phyloP scores from a whole-genome alignment of 768 basidiomycete genomes.

The Kwoniella europaea region DNA sequence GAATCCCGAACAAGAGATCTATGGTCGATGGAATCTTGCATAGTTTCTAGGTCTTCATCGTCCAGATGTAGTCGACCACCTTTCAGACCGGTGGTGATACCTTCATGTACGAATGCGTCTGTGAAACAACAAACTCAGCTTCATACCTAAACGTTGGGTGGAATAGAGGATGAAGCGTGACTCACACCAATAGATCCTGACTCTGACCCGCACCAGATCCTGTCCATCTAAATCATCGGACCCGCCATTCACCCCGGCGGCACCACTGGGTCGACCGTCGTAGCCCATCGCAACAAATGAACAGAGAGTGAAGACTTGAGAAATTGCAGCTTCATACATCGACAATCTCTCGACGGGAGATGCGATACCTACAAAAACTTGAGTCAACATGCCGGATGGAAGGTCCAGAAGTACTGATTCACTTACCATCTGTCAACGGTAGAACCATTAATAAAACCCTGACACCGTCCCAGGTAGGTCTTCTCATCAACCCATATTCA shows the following conservation, averaged over 20 bases:
- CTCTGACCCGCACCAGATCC: constrained; percentile 70
- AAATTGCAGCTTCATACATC: constrained; percentile 80
- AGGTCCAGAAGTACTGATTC: neutral
- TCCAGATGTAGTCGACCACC: constrained; percentile 80
- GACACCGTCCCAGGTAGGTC: constrained; percentile 85
- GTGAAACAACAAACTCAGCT: neutral
- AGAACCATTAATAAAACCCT: constrained; percentile 76
- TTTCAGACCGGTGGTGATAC: constrained; percentile 76
- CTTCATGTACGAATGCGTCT: constrained; percentile 80
- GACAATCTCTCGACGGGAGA: constrained; percentile 63
- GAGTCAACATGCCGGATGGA: neutral
- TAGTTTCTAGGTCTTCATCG: constrained; percentile 75
- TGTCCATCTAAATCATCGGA: constrained; percentile 57
- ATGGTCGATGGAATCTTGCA: constrained; percentile 70
- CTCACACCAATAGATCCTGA: constrained; percentile 80
- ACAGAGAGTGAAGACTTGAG: constrained; percentile 80
- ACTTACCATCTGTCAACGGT: constrained; percentile 81
- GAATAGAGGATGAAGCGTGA: constrained; percentile 1
- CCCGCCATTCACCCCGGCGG: constrained; percentile 61
- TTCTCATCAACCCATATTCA: constrained; percentile 74
- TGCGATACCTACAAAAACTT: constrained; percentile 59
- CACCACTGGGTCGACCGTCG: constrained; percentile 39
- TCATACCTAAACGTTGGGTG: neutral
- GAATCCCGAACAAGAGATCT: constrained; percentile 58
- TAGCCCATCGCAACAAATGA: constrained; percentile 63